These are phyloP conservation scores for Solanum tarapatanum DNA, from an alignment of 257 asterid genomes.

Conservation along the genomic window DNA sequence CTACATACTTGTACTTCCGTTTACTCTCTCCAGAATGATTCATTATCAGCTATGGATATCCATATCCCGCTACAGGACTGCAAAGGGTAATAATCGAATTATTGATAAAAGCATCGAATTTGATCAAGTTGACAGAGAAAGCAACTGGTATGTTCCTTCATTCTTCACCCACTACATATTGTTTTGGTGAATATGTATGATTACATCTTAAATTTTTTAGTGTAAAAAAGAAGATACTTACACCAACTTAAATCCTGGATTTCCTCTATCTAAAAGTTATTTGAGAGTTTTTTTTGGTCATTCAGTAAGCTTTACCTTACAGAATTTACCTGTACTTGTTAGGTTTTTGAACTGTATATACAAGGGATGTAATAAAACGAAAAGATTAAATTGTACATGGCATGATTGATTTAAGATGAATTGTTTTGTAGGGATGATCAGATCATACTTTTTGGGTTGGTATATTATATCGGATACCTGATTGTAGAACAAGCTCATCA, in stretches of 20 bases:
- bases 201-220: no score
- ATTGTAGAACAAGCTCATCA: background rate
- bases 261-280: background rate
- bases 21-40: slow-evolving; percentile 32
- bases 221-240: background rate
- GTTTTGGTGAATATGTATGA: background rate
- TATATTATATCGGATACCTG: slow-evolving; percentile 24
- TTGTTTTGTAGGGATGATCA: slow-evolving; percentile 60
- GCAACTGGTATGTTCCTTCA: slow-evolving; percentile 33
- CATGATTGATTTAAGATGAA: background rate
- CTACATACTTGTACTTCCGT: slow-evolving; percentile 35
- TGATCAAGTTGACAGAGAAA: slow-evolving; percentile 74
- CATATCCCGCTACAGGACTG: slow-evolving; percentile 47
- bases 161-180: background rate
- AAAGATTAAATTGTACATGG: background rate
- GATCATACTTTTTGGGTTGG: slow-evolving; percentile 37
- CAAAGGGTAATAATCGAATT: slow-evolving; percentile 49
- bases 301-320: background rate
- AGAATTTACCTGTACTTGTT: background rate
- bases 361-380: background rate
- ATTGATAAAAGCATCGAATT: slow-evolving; percentile 53
- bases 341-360: background rate
- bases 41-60: slow-evolving; percentile 68
- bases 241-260: background rate
- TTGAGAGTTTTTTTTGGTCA: background rate